Evolutionary conservation across 1,284 basidiomycete species (phyloP).

Genomic region (Dichomitus squalens): DNA sequence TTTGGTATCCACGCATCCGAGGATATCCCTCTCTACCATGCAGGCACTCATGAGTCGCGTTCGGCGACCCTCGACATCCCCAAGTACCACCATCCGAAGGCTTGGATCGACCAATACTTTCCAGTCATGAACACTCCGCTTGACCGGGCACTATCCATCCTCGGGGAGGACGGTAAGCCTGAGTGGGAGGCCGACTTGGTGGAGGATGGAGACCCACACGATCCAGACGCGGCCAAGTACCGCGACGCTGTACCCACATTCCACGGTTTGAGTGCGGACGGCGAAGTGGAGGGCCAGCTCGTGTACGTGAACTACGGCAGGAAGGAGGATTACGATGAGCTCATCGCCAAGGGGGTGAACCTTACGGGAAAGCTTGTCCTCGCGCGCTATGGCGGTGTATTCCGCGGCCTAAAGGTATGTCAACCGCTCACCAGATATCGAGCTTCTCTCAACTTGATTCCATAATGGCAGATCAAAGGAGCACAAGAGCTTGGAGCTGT

Average conservation of each 20-base stretch:
- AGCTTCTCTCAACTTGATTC: not conserved
- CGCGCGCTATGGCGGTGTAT: slow-evolving; percentile 78
- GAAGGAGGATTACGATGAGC: slow-evolving; percentile 61
- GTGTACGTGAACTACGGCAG: slow-evolving; percentile 85
- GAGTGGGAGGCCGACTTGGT: slow-evolving; percentile 70
- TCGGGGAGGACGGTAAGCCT: slow-evolving; percentile 53
- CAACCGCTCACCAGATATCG: not conserved
- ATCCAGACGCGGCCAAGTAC: slow-evolving; percentile 65
- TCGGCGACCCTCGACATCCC: slow-evolving; percentile 61
- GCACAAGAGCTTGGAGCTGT: slow-evolving; percentile 87
- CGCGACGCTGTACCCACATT: slow-evolving; percentile 60
- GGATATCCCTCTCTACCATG: slow-evolving; percentile 55
- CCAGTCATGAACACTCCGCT: slow-evolving; percentile 79
- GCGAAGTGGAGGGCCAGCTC: slow-evolving; percentile 67
- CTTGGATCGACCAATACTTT: slow-evolving; percentile 85
- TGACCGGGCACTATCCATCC: slow-evolving; percentile 61
- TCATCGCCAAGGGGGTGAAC: slow-evolving; percentile 63
- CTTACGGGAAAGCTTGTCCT: slow-evolving; percentile 84
- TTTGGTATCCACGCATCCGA: slow-evolving; percentile 51
- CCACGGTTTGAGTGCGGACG: slow-evolving; percentile 71
- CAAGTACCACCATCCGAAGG: slow-evolving; percentile 49
- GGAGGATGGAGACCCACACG: slow-evolving; percentile 68
- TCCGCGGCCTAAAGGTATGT: slow-evolving; percentile 82
- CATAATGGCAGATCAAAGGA: slow-evolving; percentile 61
- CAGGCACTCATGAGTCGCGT: slow-evolving; percentile 66